Conservation (phyloP, 441 rosid genomes). For the Populus hybrid region DNA sequence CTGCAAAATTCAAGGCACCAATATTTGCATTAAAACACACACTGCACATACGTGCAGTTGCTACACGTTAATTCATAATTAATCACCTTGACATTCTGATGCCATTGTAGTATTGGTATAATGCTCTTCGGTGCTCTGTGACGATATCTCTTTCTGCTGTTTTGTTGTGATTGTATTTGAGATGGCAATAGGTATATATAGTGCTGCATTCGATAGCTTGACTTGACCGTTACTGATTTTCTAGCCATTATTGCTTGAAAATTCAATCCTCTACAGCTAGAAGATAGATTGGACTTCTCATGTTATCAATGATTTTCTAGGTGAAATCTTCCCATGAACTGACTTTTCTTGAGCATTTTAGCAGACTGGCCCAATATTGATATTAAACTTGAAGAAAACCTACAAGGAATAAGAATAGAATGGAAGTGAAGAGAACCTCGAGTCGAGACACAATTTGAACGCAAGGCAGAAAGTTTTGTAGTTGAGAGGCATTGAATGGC, state of each 20-base stretch:
- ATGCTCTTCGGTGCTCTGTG: not conserved
- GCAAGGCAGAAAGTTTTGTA: not conserved
- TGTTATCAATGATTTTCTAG: not conserved
- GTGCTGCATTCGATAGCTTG: not conserved
- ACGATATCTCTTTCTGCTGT: not conserved
- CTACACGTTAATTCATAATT: not conserved
- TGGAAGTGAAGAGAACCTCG: not conserved
- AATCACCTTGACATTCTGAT: not conserved
- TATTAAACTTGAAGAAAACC: not conserved
- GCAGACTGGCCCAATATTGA: not conserved
- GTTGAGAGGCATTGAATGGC: not conserved
- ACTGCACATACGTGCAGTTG: not conserved
- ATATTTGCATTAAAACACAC: not conserved
- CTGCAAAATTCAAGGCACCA: constrained; percentile 5
- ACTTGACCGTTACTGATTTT: not conserved
- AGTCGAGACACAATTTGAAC: not conserved
- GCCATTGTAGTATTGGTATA: not conserved
- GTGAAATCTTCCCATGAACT: not conserved
- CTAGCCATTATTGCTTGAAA: not conserved
- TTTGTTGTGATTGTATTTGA: not conserved
- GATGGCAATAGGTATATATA: not conserved
- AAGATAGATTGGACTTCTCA: not conserved
- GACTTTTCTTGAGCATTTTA: not conserved
- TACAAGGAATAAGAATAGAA: not conserved
- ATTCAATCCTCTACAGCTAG: not conserved